These are phyloP conservation scores for Fomes fomentarius DNA, from an alignment of 1,284 basidiomycete genomes.

Conservation along the genomic window DNA sequence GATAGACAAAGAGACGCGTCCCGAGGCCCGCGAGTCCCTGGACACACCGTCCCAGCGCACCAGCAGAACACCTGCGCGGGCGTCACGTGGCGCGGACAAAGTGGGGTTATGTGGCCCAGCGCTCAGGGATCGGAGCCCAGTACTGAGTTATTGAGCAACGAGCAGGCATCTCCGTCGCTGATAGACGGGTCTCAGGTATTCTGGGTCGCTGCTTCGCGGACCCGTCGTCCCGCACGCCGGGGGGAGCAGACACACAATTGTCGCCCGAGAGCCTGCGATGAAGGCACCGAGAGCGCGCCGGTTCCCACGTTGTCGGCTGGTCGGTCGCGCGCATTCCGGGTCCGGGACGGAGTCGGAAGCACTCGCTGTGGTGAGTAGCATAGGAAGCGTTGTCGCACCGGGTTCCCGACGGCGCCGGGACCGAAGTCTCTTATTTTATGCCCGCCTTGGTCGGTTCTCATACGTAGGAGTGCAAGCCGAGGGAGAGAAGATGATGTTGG, in stretches of 20 bases:
- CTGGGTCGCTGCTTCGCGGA: too few relatives aligned
- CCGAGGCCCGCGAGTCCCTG: neutral
- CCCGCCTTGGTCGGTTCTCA: neutral
- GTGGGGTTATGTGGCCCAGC: too few relatives aligned
- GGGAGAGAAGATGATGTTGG: neutral
- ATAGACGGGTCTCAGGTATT: too few relatives aligned
- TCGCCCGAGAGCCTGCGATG: neutral
- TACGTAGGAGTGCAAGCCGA: neutral
- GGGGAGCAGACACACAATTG: neutral
- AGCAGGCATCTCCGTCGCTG: too few relatives aligned
- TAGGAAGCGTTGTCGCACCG: slow-evolving; percentile 13
- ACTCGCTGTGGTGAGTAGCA: neutral
- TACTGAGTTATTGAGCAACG: too few relatives aligned
- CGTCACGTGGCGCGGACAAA: too few relatives aligned
- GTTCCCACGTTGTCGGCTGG: slow-evolving; percentile 4
- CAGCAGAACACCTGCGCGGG: too few relatives aligned
- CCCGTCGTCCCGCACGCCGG: neutral
- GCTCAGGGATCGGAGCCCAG: too few relatives aligned
- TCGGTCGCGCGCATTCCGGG: slow-evolving; percentile 2
- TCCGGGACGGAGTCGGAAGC: neutral
- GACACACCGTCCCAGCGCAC: neutral
- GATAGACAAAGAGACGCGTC: slow-evolving; percentile 19
- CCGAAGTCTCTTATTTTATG: neutral
- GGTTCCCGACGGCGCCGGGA: slow-evolving; percentile 8
- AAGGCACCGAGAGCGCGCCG: neutral